A percentile compares a stretch with the other conserved stretches of the same genome.
These are phyloP conservation scores for Mucor plumbeus DNA, from an alignment of 371 early-diverging fungal genomes.

Conservation along the genomic window DNA sequence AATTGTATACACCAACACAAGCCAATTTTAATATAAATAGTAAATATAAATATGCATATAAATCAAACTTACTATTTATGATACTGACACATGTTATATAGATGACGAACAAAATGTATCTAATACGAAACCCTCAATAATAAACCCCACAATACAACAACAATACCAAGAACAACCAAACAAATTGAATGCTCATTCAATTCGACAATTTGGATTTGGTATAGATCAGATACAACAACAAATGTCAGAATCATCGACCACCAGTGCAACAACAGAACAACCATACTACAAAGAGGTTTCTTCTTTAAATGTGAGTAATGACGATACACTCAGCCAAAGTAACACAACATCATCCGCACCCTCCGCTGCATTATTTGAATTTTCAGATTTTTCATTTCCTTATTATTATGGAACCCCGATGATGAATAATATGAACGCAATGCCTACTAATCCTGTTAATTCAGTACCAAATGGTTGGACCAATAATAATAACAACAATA, in stretches of 20 bases:
- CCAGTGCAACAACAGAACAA: not conserved
- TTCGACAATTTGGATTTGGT: slow-evolving; percentile 26
- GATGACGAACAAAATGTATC: not conserved
- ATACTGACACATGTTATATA: not conserved
- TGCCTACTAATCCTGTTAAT: not conserved
- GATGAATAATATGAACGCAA: not conserved
- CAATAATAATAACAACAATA: not conserved
- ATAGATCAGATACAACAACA: not conserved
- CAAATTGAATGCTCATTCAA: slow-evolving; percentile 13
- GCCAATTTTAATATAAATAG: not conserved
- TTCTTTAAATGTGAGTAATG: not conserved
- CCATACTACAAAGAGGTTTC: not conserved
- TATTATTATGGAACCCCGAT: not conserved
- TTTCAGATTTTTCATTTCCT: slow-evolving; percentile 5
- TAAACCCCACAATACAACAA: not conserved
- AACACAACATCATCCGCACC: not conserved
- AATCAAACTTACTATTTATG: not conserved
- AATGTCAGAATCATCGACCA: not conserved
- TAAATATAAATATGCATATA: not conserved
- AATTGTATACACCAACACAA: slow-evolving; percentile 17
- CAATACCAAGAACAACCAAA: not conserved
- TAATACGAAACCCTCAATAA: not conserved
- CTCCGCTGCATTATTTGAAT: slow-evolving; percentile 4
- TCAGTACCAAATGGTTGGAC: not conserved
- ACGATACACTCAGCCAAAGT: not conserved